Evolutionary conservation across 495 filamentous ascomycete species (phyloP).

Genomic region (Saxispiralis lemnorum): DNA sequence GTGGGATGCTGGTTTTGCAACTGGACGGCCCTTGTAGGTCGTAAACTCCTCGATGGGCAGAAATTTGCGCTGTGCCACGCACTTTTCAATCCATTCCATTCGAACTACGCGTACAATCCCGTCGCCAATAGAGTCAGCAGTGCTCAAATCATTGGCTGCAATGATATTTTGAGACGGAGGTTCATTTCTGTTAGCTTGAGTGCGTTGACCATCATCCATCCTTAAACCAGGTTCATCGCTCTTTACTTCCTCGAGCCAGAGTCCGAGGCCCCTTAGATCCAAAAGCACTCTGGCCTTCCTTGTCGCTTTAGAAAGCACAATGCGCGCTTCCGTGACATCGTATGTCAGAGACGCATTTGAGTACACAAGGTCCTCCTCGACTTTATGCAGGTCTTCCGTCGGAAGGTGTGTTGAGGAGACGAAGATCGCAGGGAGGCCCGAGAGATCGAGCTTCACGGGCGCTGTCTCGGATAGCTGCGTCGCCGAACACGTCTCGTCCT

Average conservation of each 20-base stretch:
- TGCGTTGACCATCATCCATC: no score
- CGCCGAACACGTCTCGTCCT: no score
- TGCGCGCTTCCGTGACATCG: conserved; percentile 49
- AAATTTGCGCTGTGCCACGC: conserved; percentile 32
- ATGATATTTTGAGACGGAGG: conserved; percentile 8
- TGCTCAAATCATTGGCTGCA: conserved; percentile 25
- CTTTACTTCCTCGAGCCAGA: conserved; percentile 40
- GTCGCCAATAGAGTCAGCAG: conserved; percentile 12
- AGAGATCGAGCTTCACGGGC: conserved; percentile 18
- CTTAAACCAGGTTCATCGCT: no score
- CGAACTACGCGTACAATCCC: conserved; percentile 49
- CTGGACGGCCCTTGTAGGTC: conserved; percentile 42
- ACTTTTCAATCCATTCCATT: conserved; percentile 57
- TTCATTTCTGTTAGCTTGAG: not conserved
- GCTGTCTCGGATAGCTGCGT: not conserved
- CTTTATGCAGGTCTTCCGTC: conserved; percentile 37
- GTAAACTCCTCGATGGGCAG: conserved; percentile 45
- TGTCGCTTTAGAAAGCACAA: conserved; percentile 55
- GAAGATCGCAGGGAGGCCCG: conserved; percentile 48
- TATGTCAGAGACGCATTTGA: conserved; percentile 45
- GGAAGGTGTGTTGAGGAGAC: conserved; percentile 56
- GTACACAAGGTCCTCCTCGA: conserved; percentile 44
- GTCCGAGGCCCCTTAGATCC: conserved; percentile 51
- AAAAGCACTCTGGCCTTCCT: conserved; percentile 53
- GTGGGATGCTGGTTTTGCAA: conserved; percentile 14